Percentiles rank a stretch among this genome's conserved stretches.
Evolutionary conservation across 1,139 yeast genomes (phyloP).

Genomic region (Hemisphaericaspora lyxosophila): DNA sequence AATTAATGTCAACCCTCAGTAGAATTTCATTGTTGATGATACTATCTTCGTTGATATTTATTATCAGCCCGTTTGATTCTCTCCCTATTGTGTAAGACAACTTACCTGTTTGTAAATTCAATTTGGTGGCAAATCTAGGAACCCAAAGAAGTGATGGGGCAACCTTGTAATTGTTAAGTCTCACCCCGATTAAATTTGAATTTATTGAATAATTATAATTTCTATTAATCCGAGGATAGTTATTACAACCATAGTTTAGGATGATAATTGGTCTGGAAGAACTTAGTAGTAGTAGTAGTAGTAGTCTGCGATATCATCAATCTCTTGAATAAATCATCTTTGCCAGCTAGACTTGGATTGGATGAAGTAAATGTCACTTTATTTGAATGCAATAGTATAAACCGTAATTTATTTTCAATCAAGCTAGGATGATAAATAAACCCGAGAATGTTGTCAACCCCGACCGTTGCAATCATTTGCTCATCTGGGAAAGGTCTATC

Average conservation of each 20-base stretch:
- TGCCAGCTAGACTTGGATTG: constrained; percentile 1
- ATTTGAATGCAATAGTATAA: constrained; percentile 9
- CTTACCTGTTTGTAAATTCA: background rate
- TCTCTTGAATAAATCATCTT: background rate
- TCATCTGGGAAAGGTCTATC: background rate
- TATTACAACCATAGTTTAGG: background rate
- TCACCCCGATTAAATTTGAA: constrained; percentile 13
- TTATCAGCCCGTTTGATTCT: background rate
- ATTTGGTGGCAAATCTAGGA: constrained; percentile 17
- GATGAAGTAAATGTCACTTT: constrained; percentile 11
- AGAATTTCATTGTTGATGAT: background rate
- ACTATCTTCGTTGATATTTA: constrained; percentile 1
- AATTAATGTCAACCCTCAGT: constrained; percentile 17
- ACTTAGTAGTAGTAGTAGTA: too few species aligned
- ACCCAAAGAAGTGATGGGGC: constrained; percentile 21
- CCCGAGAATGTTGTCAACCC: constrained; percentile 9
- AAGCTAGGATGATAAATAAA: constrained; percentile 17
- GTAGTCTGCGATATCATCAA: background rate
- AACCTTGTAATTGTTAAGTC: constrained; percentile 2
- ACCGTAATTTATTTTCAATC: constrained; percentile 12
- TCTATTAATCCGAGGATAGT: background rate
- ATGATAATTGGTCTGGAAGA: background rate
- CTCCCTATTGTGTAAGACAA: background rate
- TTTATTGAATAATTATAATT: constrained; percentile 11
- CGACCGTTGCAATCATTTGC: constrained; percentile 3